Evolutionary conservation across 805 yeast genomes (phyloP).

Genomic region (Teunomyces lycoperdinae): DNA sequence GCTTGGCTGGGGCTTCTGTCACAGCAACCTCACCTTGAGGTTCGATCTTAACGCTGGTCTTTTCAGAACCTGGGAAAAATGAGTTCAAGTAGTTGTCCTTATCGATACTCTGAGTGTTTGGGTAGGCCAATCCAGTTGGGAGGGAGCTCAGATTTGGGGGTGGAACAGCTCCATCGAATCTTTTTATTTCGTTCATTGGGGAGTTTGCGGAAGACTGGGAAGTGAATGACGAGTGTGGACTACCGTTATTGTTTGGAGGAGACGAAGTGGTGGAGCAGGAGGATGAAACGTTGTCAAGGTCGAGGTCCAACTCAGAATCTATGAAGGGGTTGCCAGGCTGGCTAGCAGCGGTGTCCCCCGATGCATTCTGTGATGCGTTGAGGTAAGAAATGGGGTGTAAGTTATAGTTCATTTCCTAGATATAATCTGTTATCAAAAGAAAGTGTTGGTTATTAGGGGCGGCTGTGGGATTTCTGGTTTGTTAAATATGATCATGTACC

Average conservation of each 20-base stretch:
- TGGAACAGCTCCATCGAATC: conserved; percentile 2
- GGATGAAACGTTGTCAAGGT: conserved; percentile 29
- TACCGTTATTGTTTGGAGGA: conserved; percentile 17
- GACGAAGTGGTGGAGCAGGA: conserved; percentile 21
- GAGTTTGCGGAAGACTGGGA: conserved; percentile 37
- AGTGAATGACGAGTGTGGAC: conserved; percentile 37
- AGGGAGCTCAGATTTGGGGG: conserved; percentile 1
- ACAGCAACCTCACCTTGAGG: not conserved
- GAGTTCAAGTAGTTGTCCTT: conserved; percentile 3
- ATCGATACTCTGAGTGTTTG: conserved; percentile 7
- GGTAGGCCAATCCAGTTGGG: not conserved
- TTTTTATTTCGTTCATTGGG: conserved; percentile 21
- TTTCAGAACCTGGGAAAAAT: conserved; percentile 3
- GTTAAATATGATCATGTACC: conserved; percentile 4
- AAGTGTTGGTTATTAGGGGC: not conserved
- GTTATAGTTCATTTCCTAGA: conserved; percentile 34
- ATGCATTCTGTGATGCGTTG: conserved; percentile 26
- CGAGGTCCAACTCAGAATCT: conserved; percentile 25
- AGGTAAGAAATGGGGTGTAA: conserved; percentile 45
- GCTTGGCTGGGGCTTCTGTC: conserved; percentile 14
- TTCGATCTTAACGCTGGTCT: not conserved
- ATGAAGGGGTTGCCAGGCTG: conserved; percentile 11
- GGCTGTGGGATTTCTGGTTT: not conserved
- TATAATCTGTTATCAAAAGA: not conserved
- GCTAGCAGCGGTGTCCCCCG: conserved; percentile 1